Base-by-base conservation (phyloP, 306 rosid species). In the Fragaria iinumae region DNA sequence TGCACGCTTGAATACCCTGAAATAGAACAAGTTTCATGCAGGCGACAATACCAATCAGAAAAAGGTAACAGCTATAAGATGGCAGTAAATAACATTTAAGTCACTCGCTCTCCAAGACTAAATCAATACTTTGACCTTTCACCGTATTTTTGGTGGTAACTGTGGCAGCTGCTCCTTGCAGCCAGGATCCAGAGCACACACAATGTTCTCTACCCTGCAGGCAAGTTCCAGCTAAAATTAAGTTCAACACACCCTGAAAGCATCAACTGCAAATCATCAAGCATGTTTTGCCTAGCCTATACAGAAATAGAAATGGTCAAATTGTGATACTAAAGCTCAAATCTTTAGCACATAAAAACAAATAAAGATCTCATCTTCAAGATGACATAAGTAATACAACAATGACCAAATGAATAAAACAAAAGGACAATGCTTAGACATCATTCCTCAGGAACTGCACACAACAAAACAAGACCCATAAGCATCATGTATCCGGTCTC, bases 1-100 rank as follows among this genome's bases (percentile, higher is more conserved):
- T 39, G 97, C 98, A 69, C 96, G 83, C 83, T 92, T 92, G 75
- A 92, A 95, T 75, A 95, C 96, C 97, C 97, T 95, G 80, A 57
- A 80, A 45, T 66, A 69, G 56, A 79, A 50, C 78, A 83, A 71
- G 39, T 25, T 67, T 36, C 64, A 66, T 32, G 44, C 16, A 62
- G 49, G 27, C 43, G 66, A 64, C 59, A 4, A 77, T 27, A 81
- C 49, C 62, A 62, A 75, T 75, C 66, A 80, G 17, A 64, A 84
- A 72, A 79, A 13, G 14, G 47, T 23, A 50, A 11, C 43, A 38
- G 71, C 70, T 55, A 44, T 20, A 74, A 71, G 68, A 75, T 34
- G 62, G 56, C 48, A 78, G 39, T 13, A 50, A 10, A 71, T 87
- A 95, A 97, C 97, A 95, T 86, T 95, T 95, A 48, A 95, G 97